Evolutionary conservation across 345 rosid genomes (phyloP), one percentile per base, ranked within the genome.

Genomic region (Mercurialis annua): DNA sequence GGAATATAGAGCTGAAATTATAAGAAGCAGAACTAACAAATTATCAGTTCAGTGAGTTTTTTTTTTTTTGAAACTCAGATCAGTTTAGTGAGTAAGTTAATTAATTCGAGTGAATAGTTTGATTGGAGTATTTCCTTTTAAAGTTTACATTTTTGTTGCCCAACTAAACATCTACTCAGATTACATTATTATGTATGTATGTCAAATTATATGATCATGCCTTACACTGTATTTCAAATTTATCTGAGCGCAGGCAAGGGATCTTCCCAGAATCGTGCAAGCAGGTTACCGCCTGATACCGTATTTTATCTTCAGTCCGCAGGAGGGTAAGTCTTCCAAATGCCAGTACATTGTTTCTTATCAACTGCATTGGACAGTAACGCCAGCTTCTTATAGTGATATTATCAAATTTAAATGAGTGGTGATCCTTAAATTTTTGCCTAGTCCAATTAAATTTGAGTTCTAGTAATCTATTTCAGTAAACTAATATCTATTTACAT

Each of bases 281-380:
- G 87, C 89, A 70, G 90, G 70, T 2, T 94, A 94, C 80, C 86
- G 78, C 10, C 75, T 91, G 23, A 82, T 94, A 76, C 99, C 97
- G 1, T 94, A 94, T 75, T 94, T 94, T 65, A 84, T 91, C 80
- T 89, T 91, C 66, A 86, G 78, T 76, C 78, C 98, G 24, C 90
- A 87, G 78, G 99, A 94, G 84, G 99, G 94, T 82, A 53, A 68
- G 87, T 73, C 43, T 59, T 59, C 48, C 62, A 38, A 29, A n/a
- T 21, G 16, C 49, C 50, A 24, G n/a, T 65, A 16, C 18, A 43
- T 36, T 43, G 44, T 52, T 44, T 40, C 23, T 48, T 57, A 30
- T 54, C 6, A 20, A 0, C 50, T 62, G 40, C 36, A 5, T 52
- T 14, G 54, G 31, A 31, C 23, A 40, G 26, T 43, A 11, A 27